Conservation (phyloP, 192 early-diverging fungal genomes). For the Endogone sp. region DNA sequence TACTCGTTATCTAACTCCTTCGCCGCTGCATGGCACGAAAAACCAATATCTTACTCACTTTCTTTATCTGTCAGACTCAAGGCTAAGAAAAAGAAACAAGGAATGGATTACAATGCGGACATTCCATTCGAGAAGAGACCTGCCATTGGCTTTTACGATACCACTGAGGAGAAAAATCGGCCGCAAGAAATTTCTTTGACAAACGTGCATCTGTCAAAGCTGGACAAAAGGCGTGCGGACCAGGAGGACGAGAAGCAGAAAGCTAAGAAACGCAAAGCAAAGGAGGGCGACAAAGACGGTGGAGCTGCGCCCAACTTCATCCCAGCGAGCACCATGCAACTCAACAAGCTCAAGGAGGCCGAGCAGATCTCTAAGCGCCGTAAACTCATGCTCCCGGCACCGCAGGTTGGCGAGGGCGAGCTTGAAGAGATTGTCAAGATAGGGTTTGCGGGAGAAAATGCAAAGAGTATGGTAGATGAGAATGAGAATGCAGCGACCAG, state of each 20-base stretch:
- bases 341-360: conserved; percentile 59
- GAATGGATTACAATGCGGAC: conserved; percentile 94
- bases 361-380: conserved; percentile 72
- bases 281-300: conserved; percentile 49
- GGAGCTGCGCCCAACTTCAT: conserved; percentile 46
- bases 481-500: conserved; percentile 50
- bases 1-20: too few relatives aligned
- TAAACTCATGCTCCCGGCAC: conserved; percentile 79
- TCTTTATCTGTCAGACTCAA: conserved; percentile 24
- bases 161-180: conserved; percentile 75
- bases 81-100: conserved; percentile 66
- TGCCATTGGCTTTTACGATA: conserved; percentile 90
- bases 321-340: conserved; percentile 42
- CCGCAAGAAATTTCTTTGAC: conserved; percentile 56
- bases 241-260: conserved; percentile 79
- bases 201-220: conserved; percentile 70
- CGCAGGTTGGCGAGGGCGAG: conserved; percentile 89
- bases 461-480: conserved; percentile 65
- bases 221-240: conserved; percentile 85
- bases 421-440: conserved; percentile 91
- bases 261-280: conserved; percentile 67
- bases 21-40: too few relatives aligned
- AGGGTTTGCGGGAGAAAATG: conserved; percentile 74
- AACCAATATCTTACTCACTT: not conserved
- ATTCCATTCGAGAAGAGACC: conserved; percentile 91